Conservation (phyloP, 208 protist species). For the Acanthamoeba healyi region DNA sequence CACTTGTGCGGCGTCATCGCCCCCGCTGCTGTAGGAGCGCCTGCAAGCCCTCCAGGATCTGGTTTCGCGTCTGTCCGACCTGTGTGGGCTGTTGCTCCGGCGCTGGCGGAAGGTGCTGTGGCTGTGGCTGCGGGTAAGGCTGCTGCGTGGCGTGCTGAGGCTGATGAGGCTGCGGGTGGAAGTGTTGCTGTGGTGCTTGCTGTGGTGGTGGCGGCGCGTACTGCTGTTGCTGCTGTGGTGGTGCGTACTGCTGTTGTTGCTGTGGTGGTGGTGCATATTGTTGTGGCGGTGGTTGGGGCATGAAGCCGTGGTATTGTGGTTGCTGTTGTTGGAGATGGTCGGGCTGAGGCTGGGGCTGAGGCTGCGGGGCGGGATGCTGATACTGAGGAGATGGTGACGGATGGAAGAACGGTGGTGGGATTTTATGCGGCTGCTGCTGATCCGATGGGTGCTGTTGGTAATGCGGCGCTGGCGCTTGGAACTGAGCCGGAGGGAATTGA, state of each 20-base stretch:
- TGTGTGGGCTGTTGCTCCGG: neutral
- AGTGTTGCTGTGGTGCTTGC: too few species aligned
- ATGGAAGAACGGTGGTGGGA: neutral
- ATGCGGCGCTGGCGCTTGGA: neutral
- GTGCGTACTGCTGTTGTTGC: neutral
- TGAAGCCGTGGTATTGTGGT: neutral
- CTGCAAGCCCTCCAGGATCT: slow-evolving; percentile 33
- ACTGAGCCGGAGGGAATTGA: neutral
- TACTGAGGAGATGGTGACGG: neutral
- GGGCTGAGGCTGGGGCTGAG: neutral
- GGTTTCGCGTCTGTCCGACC: neutral
- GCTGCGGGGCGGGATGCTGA: neutral
- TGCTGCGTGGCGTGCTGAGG: too few species aligned
- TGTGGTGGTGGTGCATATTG: neutral
- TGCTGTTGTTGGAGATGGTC: neutral
- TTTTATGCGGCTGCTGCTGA: neutral
- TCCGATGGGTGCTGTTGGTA: neutral
- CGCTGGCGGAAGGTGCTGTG: neutral
- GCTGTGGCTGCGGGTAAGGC: neutral
- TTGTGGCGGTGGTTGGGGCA: neutral
- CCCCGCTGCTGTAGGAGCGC: neutral
- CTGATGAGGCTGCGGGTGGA: neutral
- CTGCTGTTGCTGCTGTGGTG: neutral
- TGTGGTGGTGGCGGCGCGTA: neutral
- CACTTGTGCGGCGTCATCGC: neutral